These are phyloP conservation scores for Plasmodium billcollinsi DNA, from an alignment of 169 alveolate genomes.

Conservation along the genomic window DNA sequence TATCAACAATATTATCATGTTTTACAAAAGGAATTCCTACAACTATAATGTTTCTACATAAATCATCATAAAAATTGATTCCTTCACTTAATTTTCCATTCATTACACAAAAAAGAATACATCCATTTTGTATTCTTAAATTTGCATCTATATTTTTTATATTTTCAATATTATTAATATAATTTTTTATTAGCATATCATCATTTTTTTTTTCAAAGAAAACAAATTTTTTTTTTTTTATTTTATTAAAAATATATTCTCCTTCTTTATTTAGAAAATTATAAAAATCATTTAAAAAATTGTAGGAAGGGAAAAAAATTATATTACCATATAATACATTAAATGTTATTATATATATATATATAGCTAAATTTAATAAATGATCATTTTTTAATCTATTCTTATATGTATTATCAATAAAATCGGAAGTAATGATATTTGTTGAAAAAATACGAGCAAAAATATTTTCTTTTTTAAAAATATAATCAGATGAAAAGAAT, in stretches of 20 bases:
- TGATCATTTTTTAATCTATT: constrained; percentile 76
- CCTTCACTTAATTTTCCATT: constrained; percentile 95
- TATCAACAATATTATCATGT: constrained; percentile 32
- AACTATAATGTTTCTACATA: constrained; percentile 94
- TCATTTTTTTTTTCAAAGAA: constrained; percentile 61
- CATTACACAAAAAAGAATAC: constrained; percentile 90
- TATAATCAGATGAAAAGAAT: constrained; percentile 48
- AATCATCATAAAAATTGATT: constrained; percentile 95
- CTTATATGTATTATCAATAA: constrained; percentile 80
- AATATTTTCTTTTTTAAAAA: constrained; percentile 57
- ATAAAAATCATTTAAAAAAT: constrained; percentile 76
- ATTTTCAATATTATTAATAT: background rate
- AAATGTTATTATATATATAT: too few relatives aligned
- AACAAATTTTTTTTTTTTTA: constrained; percentile 68
- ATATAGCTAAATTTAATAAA: constrained; percentile 67
- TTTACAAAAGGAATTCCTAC: constrained; percentile 96
- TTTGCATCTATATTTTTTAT: constrained; percentile 8
- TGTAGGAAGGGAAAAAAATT: constrained; percentile 85
- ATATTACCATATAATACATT: constrained; percentile 86
- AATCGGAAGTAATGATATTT: constrained; percentile 13
- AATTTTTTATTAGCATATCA: background rate
- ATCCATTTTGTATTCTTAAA: constrained; percentile 82
- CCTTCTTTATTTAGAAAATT: constrained; percentile 61
- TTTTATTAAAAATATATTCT: constrained; percentile 27
- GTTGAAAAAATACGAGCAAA: constrained; percentile 34